Evolutionary conservation across 352 stramenopile species (phyloP).

Genomic region (Thalassiosira exigua): DNA sequence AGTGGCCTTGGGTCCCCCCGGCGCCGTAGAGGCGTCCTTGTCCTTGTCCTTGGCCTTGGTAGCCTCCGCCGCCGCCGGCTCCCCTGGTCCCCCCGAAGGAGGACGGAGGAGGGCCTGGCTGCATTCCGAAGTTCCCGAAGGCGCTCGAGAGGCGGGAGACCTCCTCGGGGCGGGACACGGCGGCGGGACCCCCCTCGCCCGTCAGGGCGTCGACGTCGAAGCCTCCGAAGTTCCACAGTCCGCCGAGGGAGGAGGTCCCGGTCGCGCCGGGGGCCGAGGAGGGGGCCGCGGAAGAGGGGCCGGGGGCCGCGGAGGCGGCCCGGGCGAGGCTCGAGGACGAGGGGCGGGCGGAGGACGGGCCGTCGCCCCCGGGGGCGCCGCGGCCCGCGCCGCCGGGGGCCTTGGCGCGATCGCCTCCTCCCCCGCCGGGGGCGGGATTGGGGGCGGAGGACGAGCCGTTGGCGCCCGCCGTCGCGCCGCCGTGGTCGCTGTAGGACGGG

Average conservation of each 20-base stretch:
- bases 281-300: neutral
- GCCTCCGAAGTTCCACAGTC: constrained; percentile 51
- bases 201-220: constrained; percentile 56
- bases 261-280: neutral
- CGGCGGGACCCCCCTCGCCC: neutral
- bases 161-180: constrained; percentile 2
- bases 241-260: neutral
- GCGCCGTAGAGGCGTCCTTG: neutral
- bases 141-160: constrained; percentile 21
- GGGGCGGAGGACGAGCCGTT: neutral
- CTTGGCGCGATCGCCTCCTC: neutral
- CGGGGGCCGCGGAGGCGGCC: neutral
- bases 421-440: neutral
- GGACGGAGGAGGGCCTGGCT: no score
- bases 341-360: neutral
- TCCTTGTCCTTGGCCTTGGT: neutral
- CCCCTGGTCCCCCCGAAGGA: no score
- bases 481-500: constrained; percentile 25
- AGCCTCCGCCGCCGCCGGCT: neutral
- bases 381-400: neutral
- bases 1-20: neutral
- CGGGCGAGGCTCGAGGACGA: neutral
- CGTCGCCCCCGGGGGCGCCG: neutral
- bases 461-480: neutral
- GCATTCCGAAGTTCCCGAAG: constrained; percentile 31